Percentiles rank a stretch among this genome's conserved stretches.
phyloP scores from a whole-genome alignment of 192 early-diverging fungal species.

The Coemansia umbellata region DNA sequence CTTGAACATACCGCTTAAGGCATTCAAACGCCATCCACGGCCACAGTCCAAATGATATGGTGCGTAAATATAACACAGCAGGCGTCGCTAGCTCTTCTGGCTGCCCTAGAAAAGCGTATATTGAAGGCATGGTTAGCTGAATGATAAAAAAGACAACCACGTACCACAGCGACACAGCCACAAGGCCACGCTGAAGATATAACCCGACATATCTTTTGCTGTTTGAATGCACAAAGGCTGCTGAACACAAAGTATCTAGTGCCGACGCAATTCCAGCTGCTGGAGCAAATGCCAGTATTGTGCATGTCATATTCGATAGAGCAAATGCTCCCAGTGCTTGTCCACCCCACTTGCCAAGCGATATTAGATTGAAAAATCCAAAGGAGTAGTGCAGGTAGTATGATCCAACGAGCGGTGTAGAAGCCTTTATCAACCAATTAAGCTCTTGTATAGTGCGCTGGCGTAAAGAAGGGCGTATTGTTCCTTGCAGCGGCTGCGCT shows the following conservation, averaged over 20 bases:
- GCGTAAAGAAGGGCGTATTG: neutral
- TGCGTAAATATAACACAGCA: constrained; percentile 64
- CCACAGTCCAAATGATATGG: constrained; percentile 71
- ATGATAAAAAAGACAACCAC: constrained; percentile 67
- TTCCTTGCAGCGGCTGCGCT: constrained; percentile 11
- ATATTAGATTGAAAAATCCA: constrained; percentile 60
- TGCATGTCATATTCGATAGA: constrained; percentile 66
- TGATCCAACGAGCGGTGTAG: constrained; percentile 55
- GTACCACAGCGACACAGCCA: constrained; percentile 64
- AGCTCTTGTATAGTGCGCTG: constrained; percentile 15
- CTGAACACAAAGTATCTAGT: constrained; percentile 71
- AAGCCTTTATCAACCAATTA: constrained; percentile 25
- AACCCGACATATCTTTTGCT: constrained; percentile 61
- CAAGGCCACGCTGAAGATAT: constrained; percentile 72
- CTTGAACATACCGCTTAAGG: constrained; percentile 81
- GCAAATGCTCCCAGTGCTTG: constrained; percentile 64
- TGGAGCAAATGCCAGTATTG: constrained; percentile 67
- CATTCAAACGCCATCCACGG: constrained; percentile 83
- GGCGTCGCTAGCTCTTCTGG: constrained; percentile 65
- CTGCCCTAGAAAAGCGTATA: constrained; percentile 72
- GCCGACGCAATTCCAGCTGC: constrained; percentile 69
- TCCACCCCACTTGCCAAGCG: constrained; percentile 59
- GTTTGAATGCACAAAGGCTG: constrained; percentile 62
- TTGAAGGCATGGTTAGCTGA: constrained; percentile 62
- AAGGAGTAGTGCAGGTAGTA: constrained; percentile 67